phyloP scores from a whole-genome alignment of 108 stramenopile genomes.

The Discostella stelligeroides region DNA sequence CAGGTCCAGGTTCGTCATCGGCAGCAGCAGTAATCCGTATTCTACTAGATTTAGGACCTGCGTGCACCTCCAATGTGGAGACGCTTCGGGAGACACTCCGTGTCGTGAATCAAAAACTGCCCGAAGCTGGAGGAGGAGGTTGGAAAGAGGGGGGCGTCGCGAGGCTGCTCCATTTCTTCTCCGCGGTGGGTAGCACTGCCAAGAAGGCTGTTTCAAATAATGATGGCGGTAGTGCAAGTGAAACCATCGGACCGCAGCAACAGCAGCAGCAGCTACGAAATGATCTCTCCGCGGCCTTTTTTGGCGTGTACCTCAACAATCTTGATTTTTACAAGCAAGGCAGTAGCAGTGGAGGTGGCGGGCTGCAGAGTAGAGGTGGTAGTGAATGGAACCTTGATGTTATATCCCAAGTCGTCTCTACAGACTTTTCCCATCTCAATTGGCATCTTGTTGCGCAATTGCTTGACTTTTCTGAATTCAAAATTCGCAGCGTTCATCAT shows the following conservation, averaged over 20 bases:
- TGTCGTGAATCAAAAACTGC: conserved; percentile 42
- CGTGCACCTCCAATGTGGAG: conserved; percentile 68
- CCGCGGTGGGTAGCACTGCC: conserved; percentile 35
- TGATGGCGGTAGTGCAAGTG: not conserved
- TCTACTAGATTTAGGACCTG: conserved; percentile 85
- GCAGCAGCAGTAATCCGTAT: conserved; percentile 66
- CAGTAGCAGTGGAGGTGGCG: conserved; percentile 18
- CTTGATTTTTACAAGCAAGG: conserved; percentile 22
- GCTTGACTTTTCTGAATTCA: conserved; percentile 89
- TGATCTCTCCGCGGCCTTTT: conserved; percentile 35
- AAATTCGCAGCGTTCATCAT: conserved; percentile 70
- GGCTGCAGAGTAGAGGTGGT: too few relatives aligned
- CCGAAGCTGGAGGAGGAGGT: conserved; percentile 8
- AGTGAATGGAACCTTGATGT: conserved; percentile 88
- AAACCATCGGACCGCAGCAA: conserved; percentile 25
- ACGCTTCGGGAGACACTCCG: conserved; percentile 84
- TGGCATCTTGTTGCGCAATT: conserved; percentile 80
- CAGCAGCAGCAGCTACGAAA: conserved; percentile 43
- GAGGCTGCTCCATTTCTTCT: conserved; percentile 84
- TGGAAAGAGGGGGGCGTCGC: conserved; percentile 82
- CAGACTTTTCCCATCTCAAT: conserved; percentile 77
- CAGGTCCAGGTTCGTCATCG: not conserved
- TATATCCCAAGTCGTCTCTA: conserved; percentile 80
- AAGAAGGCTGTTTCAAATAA: conserved; percentile 6
- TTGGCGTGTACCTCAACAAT: conserved; percentile 30